Percentiles rank a stretch among this genome's conserved stretches.
phyloP scores from a whole-genome alignment of 2,329 filamentous ascomycete genomes.

The Colletotrichum phormii region DNA sequence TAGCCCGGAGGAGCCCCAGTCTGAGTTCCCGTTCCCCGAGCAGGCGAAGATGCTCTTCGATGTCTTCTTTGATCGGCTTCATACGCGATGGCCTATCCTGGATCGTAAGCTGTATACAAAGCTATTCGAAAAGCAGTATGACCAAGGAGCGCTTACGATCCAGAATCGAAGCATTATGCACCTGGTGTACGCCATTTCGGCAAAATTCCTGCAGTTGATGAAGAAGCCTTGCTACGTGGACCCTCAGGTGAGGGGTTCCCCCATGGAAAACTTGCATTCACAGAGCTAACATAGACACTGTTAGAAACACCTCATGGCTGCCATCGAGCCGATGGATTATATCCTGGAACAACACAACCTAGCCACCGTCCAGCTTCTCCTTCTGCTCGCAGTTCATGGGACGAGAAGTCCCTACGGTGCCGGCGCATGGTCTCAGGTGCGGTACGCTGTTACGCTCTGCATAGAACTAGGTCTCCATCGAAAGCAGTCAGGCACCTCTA shows the following conservation, averaged over 20 bases:
- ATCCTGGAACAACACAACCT: constrained; percentile 48
- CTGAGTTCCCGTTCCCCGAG: constrained; percentile 35
- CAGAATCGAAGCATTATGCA: constrained; percentile 42
- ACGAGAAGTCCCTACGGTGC: constrained; percentile 49
- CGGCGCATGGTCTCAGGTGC: constrained; percentile 48
- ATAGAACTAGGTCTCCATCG: constrained; percentile 48
- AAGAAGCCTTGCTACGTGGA: constrained; percentile 41
- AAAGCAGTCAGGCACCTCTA: constrained; percentile 6
- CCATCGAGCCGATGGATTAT: constrained; percentile 46
- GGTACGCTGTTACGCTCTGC: constrained; percentile 45
- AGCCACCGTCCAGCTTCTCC: constrained; percentile 46
- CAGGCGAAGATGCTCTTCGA: constrained; percentile 40
- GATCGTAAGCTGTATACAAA: constrained; percentile 39
- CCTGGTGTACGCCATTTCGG: constrained; percentile 42
- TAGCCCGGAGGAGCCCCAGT: constrained; percentile 19
- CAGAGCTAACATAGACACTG: background rate
- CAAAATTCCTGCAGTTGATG: constrained; percentile 42
- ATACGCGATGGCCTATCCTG: constrained; percentile 43
- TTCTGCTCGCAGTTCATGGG: constrained; percentile 48
- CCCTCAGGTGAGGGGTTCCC: constrained; percentile 35
- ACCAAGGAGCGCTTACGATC: constrained; percentile 38
- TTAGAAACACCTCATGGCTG: constrained; percentile 44
- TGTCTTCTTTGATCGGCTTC: constrained; percentile 42
- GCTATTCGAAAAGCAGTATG: constrained; percentile 39
- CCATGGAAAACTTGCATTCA: accelerated